Conservation (phyloP, 495 filamentous ascomycete genomes). For the Penicillium chermesinum region DNA sequence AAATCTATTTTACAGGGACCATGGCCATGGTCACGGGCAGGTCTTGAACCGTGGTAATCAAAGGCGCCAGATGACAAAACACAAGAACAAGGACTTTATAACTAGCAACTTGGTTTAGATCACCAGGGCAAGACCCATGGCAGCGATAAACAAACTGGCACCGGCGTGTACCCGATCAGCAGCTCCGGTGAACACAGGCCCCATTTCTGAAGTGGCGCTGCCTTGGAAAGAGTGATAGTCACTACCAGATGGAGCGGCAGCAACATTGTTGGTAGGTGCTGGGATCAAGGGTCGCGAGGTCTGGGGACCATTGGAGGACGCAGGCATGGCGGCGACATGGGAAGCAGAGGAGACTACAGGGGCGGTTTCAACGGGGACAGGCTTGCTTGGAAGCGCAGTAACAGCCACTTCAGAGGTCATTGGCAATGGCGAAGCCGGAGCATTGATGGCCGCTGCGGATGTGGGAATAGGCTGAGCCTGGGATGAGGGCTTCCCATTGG, state of each 20-base stretch:
- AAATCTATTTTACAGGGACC: not conserved
- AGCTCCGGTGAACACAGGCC: conserved; percentile 3
- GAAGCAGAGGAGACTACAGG: not conserved
- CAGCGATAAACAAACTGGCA: not conserved
- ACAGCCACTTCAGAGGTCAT: not conserved
- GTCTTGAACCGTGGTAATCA: no score
- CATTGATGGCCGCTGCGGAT: not conserved
- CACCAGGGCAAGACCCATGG: not conserved
- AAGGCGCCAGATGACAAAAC: not conserved
- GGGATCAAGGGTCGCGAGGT: not conserved
- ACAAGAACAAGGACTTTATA: not conserved
- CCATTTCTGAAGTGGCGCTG: not conserved
- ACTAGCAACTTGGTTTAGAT: not conserved
- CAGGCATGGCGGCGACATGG: not conserved
- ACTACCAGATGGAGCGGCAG: not conserved
- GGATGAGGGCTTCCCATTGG: not conserved
- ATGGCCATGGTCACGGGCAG: no score
- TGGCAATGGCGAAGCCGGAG: not conserved
- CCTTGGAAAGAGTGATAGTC: not conserved
- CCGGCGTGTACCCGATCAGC: not conserved
- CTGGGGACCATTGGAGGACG: not conserved
- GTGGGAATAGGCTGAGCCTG: not conserved
- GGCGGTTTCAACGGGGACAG: not conserved
- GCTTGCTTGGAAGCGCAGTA: not conserved
- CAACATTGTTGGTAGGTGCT: not conserved